Evolutionary conservation across 169 alveolate genomes (phyloP).

Genomic region (Plasmodium falciparum): DNA sequence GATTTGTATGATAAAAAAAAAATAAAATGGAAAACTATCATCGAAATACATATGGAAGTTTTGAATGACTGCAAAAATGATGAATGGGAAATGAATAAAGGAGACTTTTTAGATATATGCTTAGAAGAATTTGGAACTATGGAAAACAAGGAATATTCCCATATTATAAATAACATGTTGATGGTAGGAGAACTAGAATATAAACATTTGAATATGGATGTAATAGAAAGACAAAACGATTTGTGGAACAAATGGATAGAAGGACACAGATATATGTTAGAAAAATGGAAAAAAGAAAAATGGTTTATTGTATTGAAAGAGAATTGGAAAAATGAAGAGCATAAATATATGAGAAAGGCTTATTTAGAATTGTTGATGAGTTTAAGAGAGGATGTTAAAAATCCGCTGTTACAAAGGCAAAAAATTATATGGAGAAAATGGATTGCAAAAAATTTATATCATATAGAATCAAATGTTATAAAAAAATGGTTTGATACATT

Average conservation of each 20-base stretch:
- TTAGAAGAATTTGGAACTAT: constrained; percentile 1
- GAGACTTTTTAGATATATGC: neutral
- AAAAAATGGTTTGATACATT: no score
- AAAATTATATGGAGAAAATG: no score
- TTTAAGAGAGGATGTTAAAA: no score
- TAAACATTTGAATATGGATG: neutral
- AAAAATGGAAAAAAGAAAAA: no score
- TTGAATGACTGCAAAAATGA: neutral
- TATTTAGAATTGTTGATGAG: no score
- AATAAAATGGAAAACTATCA: neutral
- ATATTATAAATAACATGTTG: neutral
- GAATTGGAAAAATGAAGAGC: no score
- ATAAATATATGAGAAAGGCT: no score
- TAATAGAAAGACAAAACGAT: neutral
- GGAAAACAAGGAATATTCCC: neutral
- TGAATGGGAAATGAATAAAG: neutral
- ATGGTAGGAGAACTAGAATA: neutral
- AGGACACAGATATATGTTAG: no score
- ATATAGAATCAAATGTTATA: no score
- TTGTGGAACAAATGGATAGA: neutral
- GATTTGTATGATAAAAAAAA: neutral
- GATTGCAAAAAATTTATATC: no score
- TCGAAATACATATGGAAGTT: neutral
- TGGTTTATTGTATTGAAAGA: no score
- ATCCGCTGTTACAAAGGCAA: no score